A percentile compares a stretch with the other conserved stretches of the same genome.
Evolutionary conservation across 2,329 filamentous ascomycete species (phyloP).

Genomic region (Chaetothyriales sp.): DNA sequence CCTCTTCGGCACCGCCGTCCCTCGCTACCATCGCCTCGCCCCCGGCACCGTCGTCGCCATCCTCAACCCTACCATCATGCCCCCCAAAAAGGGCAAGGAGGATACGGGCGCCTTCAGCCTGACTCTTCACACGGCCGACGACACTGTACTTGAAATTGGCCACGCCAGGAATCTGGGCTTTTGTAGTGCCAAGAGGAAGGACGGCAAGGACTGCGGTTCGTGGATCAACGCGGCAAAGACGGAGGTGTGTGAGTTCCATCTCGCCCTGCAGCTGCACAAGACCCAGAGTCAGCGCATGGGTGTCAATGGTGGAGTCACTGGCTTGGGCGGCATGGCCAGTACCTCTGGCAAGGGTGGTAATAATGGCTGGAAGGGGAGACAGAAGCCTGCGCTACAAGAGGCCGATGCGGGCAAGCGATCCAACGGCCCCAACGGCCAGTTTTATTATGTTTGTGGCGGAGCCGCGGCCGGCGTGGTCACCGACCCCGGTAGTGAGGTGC

Average conservation of each 20-base stretch:
- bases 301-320: conserved; percentile 55
- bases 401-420: not conserved
- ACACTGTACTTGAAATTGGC: conserved; percentile 83
- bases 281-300: conserved; percentile 58
- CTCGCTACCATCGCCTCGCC: conserved; percentile 84
- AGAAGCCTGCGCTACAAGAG: not conserved
- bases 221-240: conserved; percentile 87
- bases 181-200: conserved; percentile 72
- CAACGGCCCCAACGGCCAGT: not conserved
- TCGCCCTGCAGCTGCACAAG: conserved; percentile 66
- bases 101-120: conserved; percentile 78
- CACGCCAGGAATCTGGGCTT: conserved; percentile 72
- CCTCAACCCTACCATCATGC: conserved; percentile 82
- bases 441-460: conserved; percentile 3
- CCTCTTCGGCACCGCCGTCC: conserved; percentile 80
- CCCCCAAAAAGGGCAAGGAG: conserved; percentile 58
- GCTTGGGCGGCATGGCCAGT: conserved; percentile 24
- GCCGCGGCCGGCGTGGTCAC: not conserved
- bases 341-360: too few relatives aligned
- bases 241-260: conserved; percentile 84
- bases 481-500: conserved; percentile 20
- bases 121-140: conserved; percentile 70
- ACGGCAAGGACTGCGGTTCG: conserved; percentile 62
- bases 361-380: not conserved
- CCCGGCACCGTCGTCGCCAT: conserved; percentile 86